Percentiles rank a stretch among this genome's conserved stretches.
phyloP scores from a whole-genome alignment of 495 filamentous ascomycete species.

The Daldinia childiae region DNA sequence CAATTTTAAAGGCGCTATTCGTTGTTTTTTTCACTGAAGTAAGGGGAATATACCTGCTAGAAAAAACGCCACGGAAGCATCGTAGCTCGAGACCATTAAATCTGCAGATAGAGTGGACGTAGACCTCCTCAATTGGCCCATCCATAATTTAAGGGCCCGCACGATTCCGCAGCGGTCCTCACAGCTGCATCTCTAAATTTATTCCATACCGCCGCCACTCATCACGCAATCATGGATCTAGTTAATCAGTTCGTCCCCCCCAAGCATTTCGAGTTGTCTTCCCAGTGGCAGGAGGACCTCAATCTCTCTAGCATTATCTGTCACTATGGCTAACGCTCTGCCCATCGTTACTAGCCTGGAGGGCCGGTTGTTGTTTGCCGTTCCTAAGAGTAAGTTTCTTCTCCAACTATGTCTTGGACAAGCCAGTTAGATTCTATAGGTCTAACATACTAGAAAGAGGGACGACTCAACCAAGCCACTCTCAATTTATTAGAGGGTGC shows the following conservation, averaged over 20 bases:
- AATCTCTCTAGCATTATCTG: constrained; percentile 10
- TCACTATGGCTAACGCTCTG: constrained; percentile 49
- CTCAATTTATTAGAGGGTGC: constrained; percentile 90
- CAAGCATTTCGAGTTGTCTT: neutral
- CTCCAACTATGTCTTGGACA: constrained; percentile 1
- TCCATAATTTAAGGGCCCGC: constrained; percentile 3
- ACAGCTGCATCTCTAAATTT: neutral
- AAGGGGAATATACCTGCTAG: constrained; percentile 8
- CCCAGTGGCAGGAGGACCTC: constrained; percentile 17
- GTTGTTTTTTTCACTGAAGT: constrained; percentile 28
- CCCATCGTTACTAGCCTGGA: constrained; percentile 70
- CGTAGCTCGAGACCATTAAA: neutral
- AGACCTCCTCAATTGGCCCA: constrained; percentile 22
- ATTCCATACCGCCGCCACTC: neutral
- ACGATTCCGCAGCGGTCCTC: neutral
- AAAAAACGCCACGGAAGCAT: constrained; percentile 8
- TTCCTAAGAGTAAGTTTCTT: constrained; percentile 85
- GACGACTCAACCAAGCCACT: constrained; percentile 82
- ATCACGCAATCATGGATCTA: constrained; percentile 72
- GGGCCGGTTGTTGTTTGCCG: constrained; percentile 93
- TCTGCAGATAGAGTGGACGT: constrained; percentile 1
- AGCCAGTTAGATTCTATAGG: neutral
- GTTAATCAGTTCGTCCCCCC: constrained; percentile 77
- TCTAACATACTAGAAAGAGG: constrained; percentile 69
- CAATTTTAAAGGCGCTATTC: constrained; percentile 35